phyloP scores from a whole-genome alignment of 2,329 filamentous ascomycete species.

The Tolypocladium tundrense region DNA sequence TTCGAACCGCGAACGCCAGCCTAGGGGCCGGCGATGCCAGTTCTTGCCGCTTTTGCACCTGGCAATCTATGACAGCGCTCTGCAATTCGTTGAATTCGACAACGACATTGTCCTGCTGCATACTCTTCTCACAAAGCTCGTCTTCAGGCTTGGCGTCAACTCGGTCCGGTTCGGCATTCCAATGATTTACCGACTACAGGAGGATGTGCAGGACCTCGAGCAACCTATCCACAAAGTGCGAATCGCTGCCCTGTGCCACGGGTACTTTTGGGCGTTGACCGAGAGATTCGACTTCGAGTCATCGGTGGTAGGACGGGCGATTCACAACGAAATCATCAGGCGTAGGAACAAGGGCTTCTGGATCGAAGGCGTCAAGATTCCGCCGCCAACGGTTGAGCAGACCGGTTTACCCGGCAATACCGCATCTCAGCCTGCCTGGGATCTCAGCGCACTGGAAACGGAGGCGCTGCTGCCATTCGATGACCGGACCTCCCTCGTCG shows the following conservation, averaged over 20 bases:
- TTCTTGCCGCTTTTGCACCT: constrained; percentile 79
- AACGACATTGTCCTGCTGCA: constrained; percentile 69
- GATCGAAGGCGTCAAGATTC: constrained; percentile 64
- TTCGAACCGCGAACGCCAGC: constrained; percentile 48
- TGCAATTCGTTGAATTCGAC: constrained; percentile 63
- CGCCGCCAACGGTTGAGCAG: constrained; percentile 52
- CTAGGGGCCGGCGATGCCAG: constrained; percentile 44
- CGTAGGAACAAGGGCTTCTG: constrained; percentile 68
- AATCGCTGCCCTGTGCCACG: constrained; percentile 75
- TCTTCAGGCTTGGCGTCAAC: constrained; percentile 72
- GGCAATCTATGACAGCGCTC: constrained; percentile 77
- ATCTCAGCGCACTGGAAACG: constrained; percentile 44
- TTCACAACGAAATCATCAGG: constrained; percentile 66
- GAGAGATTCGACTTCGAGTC: constrained; percentile 69
- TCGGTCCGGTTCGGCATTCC: constrained; percentile 68
- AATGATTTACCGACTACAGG: constrained; percentile 82
- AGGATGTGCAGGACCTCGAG: constrained; percentile 62
- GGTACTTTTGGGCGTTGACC: constrained; percentile 74
- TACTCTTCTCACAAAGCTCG: constrained; percentile 63
- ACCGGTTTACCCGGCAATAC: constrained; percentile 44
- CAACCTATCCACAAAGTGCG: constrained; percentile 63
- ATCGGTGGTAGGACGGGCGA: constrained; percentile 56
- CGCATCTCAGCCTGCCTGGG: constrained; percentile 33
- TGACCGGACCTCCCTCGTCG: constrained; percentile 59
- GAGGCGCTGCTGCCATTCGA: constrained; percentile 67